Base-by-base conservation (phyloP, 2,329 filamentous ascomycete species). In the Verticillium alfalfae region DNA sequence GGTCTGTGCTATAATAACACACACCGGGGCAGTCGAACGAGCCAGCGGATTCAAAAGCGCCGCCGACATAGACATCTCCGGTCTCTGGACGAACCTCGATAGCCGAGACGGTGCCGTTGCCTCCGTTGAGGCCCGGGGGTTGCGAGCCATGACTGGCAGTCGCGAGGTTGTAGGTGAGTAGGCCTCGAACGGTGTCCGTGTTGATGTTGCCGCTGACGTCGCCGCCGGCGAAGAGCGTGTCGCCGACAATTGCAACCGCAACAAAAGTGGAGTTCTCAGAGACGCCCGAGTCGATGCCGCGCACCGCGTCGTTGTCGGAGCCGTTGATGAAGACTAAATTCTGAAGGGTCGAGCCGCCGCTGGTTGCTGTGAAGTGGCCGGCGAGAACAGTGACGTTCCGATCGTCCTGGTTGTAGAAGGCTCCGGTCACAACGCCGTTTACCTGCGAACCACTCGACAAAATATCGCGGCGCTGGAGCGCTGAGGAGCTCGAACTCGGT, bases 331-430 rank as follows among this genome's bases (percentile, higher is more conserved):
- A 85, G 41, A 90, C 81, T 16, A 99, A 79, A 69, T 97, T 98
- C 66, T 92, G 82, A 63, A 97, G 82, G 5, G 82, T 81, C 3
- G 88, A 87, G 26, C 88, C 91, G 67, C 93, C 85, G 8, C 83
- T 83, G 15, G 84, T 85, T 36, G 91, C 88, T 8, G 85, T 84
- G 72, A 99, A 99, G 69, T 93, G 92, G 1, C 95, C 95, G 57
- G 88, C 95, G 34, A 98, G 81, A 45, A 98, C 85, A 0, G 95
- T 98, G 61, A 96, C 82, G 73, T 97, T 97, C 65, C 86, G 84
- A 62, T 79, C 80, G 65, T 86, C 85, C 16, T 83, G 80, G 45
- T 83, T 84, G 73, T 96, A 92, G 71, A 96, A 97, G 2, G 88
- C 77, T 36, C 92, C 95, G 8, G 90, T 86, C 26, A 89, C 81